Conservation (phyloP, 225 moss, liverwort and hornwort genomes). For the Bryum argenteum region DNA sequence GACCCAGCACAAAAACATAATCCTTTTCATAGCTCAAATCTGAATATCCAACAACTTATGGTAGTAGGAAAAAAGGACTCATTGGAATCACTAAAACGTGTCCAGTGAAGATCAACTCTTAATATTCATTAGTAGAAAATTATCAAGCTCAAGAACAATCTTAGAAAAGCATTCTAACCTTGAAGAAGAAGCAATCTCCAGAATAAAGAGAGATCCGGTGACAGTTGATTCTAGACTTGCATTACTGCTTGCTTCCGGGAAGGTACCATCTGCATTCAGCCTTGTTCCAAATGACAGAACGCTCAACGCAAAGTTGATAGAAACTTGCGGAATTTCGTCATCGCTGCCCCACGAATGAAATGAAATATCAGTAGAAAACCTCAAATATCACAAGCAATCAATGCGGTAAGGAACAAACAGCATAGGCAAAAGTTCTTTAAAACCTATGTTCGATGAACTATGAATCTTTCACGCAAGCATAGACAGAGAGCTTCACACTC, state of each 20-base stretch:
- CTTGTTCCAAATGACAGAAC: conserved; percentile 83
- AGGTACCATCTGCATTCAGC: conserved; percentile 60
- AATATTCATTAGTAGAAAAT: conserved; percentile 17
- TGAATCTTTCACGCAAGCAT: neutral
- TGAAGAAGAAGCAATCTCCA: conserved; percentile 81
- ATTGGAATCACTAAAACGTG: neutral
- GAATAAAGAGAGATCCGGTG: conserved; percentile 82
- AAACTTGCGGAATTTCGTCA: conserved; percentile 73
- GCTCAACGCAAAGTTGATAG: conserved; percentile 84
- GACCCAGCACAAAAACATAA: neutral
- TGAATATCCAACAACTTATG: neutral
- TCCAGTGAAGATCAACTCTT: neutral
- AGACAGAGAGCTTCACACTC: neutral
- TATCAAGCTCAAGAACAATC: neutral
- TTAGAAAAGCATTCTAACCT: conserved; percentile 45
- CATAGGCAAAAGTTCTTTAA: neutral
- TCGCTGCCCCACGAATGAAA: conserved; percentile 54
- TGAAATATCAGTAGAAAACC: conserved; percentile 1
- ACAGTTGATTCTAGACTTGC: conserved; percentile 84
- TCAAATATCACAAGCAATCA: conserved; percentile 18
- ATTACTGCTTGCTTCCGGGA: conserved; percentile 69
- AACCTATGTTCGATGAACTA: conserved; percentile 4
- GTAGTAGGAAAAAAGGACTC: neutral
- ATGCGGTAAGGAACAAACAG: neutral
- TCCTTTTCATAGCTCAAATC: neutral